Percentiles rank a stretch among this genome's conserved stretches.
Conservation (phyloP, 2,329 filamentous ascomycete species). For the Sordariomycetes sp. region DNA sequence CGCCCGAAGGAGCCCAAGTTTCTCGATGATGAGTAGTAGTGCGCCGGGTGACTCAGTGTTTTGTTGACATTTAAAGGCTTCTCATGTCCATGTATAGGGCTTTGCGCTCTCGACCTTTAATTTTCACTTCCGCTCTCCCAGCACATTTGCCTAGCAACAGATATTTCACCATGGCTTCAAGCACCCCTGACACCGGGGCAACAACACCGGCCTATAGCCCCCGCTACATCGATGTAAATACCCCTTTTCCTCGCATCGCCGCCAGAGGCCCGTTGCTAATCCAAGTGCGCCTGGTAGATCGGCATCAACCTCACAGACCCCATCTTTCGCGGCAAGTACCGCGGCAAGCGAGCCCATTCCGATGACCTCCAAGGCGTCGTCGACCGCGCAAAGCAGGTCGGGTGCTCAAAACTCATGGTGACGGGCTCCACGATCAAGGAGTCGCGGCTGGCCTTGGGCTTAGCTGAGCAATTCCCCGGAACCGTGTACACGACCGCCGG, state of each 20-base stretch:
- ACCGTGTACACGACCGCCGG: slow-evolving; percentile 85
- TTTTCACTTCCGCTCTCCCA: too few species aligned
- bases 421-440: slow-evolving; percentile 83
- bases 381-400: slow-evolving; percentile 65
- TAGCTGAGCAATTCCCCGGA: slow-evolving; percentile 67
- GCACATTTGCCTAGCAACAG: too few species aligned
- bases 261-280: not conserved
- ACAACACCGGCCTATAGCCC: slow-evolving; percentile 23
- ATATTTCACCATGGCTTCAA: slow-evolving; percentile 19
- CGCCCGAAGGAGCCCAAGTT: too few species aligned
- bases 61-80: too few species aligned
- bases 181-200: slow-evolving; percentile 8
- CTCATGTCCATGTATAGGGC: too few species aligned
- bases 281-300: slow-evolving; percentile 48
- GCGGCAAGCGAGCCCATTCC: slow-evolving; percentile 66
- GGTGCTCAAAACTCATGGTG: slow-evolving; percentile 84
- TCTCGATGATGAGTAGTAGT: too few species aligned
- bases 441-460: slow-evolving; percentile 62
- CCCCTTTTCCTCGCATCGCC: too few species aligned
- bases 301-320: slow-evolving; percentile 95
- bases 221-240: slow-evolving; percentile 53
- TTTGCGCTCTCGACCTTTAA: too few species aligned
- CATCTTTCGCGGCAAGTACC: slow-evolving; percentile 77
- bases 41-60: too few species aligned
- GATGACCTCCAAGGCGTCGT: slow-evolving; percentile 70